Percentiles rank a stretch among this genome's conserved stretches.
phyloP scores from a whole-genome alignment of 129 eudicot species.

The Lactuca sativa region DNA sequence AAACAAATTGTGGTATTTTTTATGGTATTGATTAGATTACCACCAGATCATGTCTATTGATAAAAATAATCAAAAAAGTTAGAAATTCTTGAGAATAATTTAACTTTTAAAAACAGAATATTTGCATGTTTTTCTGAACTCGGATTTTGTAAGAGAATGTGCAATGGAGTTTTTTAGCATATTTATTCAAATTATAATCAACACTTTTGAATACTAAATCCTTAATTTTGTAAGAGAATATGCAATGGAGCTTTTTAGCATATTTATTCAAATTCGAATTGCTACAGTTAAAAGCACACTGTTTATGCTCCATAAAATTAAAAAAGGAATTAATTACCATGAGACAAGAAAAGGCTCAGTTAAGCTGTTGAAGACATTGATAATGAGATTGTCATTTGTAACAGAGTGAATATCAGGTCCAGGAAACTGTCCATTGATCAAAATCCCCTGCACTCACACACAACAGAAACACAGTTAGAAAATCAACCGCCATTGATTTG shows the following conservation, averaged over 20 bases:
- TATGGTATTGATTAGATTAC: constrained; percentile 1
- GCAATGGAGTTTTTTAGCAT: neutral
- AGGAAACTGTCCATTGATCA: constrained; percentile 82
- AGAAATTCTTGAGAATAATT: neutral
- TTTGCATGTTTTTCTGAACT: constrained; percentile 8
- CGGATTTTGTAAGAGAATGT: neutral
- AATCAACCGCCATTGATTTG: neutral
- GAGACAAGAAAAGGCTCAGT: constrained; percentile 74
- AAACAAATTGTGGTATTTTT: neutral
- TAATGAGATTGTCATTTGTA: constrained; percentile 71
- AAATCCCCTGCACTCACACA: constrained; percentile 60
- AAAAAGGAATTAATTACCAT: constrained; percentile 38
- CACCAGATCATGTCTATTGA: neutral
- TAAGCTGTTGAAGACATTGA: constrained; percentile 74
- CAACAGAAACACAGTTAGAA: neutral
- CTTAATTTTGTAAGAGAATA: neutral
- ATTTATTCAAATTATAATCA: neutral
- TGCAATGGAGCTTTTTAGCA: neutral
- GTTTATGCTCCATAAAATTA: neutral
- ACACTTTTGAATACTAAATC: no score
- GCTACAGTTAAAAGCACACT: neutral
- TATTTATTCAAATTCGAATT: neutral
- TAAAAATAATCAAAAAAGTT: neutral
- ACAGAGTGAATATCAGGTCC: constrained; percentile 72
- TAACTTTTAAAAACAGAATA: constrained; percentile 2